Conservation (phyloP, 163 green algal genomes). For the Trebouxia gelatinosa region DNA sequence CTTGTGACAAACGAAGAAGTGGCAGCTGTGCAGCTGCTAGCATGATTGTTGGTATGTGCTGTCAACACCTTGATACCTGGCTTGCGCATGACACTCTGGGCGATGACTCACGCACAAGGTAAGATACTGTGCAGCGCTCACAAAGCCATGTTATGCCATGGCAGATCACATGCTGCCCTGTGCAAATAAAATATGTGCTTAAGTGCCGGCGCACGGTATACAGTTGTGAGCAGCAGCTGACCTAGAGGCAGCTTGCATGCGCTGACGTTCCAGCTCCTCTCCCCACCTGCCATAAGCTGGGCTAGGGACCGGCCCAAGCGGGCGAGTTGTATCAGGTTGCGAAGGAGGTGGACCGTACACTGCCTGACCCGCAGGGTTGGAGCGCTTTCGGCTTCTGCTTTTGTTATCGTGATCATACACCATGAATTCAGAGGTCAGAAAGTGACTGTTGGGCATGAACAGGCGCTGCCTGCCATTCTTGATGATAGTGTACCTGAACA, state of each 20-base stretch:
- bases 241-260: neutral
- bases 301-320: neutral
- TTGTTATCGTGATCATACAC: constrained; percentile 55
- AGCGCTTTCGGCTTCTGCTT: neutral
- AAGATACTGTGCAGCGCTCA: too few relatives aligned
- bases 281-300: neutral
- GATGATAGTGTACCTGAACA: constrained; percentile 58
- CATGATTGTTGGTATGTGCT: too few relatives aligned
- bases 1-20: too few relatives aligned
- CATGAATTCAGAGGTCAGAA: constrained; percentile 70
- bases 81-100: too few relatives aligned
- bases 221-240: too few relatives aligned
- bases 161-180: too few relatives aligned
- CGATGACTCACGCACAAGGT: too few relatives aligned
- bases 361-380: neutral
- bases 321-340: neutral
- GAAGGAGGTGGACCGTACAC: neutral
- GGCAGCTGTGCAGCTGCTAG: too few relatives aligned
- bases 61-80: too few relatives aligned
- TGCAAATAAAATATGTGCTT: too few relatives aligned
- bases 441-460: constrained; percentile 67
- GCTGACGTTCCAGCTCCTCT: constrained; percentile 23
- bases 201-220: too few relatives aligned
- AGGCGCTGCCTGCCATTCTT: constrained; percentile 56
- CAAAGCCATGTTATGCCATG: too few relatives aligned